A percentile compares a stretch with the other conserved stretches of the same genome.
These are phyloP conservation scores for Kodamaea plutei DNA, from an alignment of 1,139 yeast genomes.

Conservation along the genomic window DNA sequence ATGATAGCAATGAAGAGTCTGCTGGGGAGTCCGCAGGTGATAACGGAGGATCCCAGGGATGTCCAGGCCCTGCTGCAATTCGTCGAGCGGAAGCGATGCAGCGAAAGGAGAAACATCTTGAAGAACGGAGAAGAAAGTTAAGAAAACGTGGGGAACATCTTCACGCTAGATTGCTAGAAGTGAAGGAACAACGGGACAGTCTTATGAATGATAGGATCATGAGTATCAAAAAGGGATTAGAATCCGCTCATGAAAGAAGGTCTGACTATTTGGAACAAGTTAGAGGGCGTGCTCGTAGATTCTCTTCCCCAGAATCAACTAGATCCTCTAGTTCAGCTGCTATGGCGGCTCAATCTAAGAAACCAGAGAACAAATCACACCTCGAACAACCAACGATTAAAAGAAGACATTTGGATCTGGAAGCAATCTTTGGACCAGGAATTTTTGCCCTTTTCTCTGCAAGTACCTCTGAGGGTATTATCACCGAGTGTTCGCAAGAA, in stretches of 20 bases:
- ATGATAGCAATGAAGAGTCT: no score
- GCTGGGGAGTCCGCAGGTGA: no score
- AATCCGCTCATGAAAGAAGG: constrained; percentile 18
- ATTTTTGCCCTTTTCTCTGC: not conserved
- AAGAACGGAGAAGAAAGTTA: constrained; percentile 11
- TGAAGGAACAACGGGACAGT: constrained; percentile 12
- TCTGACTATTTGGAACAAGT: constrained; percentile 14
- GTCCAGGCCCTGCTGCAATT: no score
- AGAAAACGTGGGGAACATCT: constrained; percentile 13
- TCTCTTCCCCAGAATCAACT: no score
- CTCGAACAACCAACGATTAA: not conserved
- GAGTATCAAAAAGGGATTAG: constrained; percentile 11
- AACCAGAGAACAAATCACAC: no score
- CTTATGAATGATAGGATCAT: constrained; percentile 8
- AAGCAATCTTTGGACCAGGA: no score
- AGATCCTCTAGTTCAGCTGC: not conserved
- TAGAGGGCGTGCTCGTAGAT: constrained; percentile 13
- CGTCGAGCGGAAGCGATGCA: constrained; percentile 4
- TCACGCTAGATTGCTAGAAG: constrained; percentile 11
- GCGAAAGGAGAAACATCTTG: constrained; percentile 8
- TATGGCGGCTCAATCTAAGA: no score
- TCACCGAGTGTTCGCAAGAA: not conserved
- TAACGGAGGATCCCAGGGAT: no score
- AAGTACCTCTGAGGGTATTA: not conserved
- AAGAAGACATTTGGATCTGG: not conserved